A percentile compares a stretch with the other conserved stretches of the same genome.
These are phyloP conservation scores for Candida pseudoviswanathii DNA, from an alignment of 1,139 yeast species.

Conservation along the genomic window DNA sequence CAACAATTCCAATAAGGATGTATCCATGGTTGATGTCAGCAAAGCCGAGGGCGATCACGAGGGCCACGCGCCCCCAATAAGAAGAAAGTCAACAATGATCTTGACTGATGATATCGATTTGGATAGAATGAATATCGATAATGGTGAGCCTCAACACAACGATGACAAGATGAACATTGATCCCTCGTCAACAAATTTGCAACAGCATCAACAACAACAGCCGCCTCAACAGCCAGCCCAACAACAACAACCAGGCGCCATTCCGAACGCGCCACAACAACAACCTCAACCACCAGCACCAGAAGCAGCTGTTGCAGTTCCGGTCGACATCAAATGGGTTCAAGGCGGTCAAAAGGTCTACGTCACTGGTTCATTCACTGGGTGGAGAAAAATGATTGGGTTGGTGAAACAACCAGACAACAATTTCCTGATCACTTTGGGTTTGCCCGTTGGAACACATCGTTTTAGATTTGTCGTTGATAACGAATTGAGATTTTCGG, in stretches of 20 bases:
- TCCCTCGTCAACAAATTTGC: slow-evolving; percentile 13
- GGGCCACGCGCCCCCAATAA: slow-evolving; percentile 23
- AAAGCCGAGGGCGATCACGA: slow-evolving; percentile 15
- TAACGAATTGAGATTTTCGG: slow-evolving; percentile 49
- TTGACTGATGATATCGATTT: slow-evolving; percentile 41
- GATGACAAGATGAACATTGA: slow-evolving; percentile 26
- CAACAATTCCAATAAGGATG: slow-evolving; percentile 21
- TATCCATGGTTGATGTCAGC: slow-evolving; percentile 49
- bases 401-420: slow-evolving; percentile 51
- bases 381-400: slow-evolving; percentile 55
- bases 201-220: slow-evolving; percentile 9
- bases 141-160: slow-evolving; percentile 2
- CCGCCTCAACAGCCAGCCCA: slow-evolving; percentile 16
- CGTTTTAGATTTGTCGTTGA: slow-evolving; percentile 51
- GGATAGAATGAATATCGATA: slow-evolving; percentile 42
- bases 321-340: slow-evolving; percentile 87
- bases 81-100: slow-evolving; percentile 45
- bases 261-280: slow-evolving; percentile 17
- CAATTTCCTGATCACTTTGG: slow-evolving; percentile 42
- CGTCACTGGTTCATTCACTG: slow-evolving; percentile 53
- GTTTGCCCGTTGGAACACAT: slow-evolving; percentile 51
- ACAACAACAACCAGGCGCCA: slow-evolving; percentile 20
- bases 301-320: slow-evolving; percentile 49
- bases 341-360: slow-evolving; percentile 90
- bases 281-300: slow-evolving; percentile 15